phyloP scores from a whole-genome alignment of 2,329 filamentous ascomycete species.

The Clonostachys sp. region DNA sequence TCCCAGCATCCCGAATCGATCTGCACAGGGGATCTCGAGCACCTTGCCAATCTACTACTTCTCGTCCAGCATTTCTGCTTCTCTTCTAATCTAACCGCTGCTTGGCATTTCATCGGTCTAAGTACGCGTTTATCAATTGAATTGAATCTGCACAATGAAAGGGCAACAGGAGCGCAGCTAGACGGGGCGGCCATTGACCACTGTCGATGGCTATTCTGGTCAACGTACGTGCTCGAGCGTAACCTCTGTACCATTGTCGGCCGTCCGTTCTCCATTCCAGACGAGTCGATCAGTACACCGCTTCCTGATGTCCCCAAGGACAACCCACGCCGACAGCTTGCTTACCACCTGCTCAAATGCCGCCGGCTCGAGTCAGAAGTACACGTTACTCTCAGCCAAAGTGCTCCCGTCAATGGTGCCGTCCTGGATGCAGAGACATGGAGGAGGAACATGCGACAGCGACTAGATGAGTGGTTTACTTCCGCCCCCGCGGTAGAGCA shows the following conservation, averaged over 20 bases:
- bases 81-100: conserved; percentile 4
- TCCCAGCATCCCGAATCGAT: conserved; percentile 2
- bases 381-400: conserved; percentile 10
- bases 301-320: conserved; percentile 1
- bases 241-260: conserved; percentile 8
- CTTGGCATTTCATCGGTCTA: conserved; percentile 8
- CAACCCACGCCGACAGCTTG: conserved; percentile 1
- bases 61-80: conserved; percentile 7
- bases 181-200: neutral
- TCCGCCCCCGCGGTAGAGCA: conserved; percentile 4
- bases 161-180: neutral
- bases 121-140: conserved; percentile 6
- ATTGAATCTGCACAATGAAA: conserved; percentile 5
- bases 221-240: conserved; percentile 6
- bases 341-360: conserved; percentile 10
- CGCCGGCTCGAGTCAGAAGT: conserved; percentile 16
- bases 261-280: conserved; percentile 7
- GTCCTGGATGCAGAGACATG: conserved; percentile 3
- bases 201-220: conserved; percentile 7
- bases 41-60: conserved; percentile 5
- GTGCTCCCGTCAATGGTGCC: conserved; percentile 3
- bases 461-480: conserved; percentile 10
- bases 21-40: conserved; percentile 5
- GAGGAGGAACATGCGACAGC: conserved; percentile 9
- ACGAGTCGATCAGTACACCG: conserved; percentile 7